These are phyloP conservation scores for Penicillium capsulatum DNA, from an alignment of 2,329 filamentous ascomycete genomes.

Conservation along the genomic window DNA sequence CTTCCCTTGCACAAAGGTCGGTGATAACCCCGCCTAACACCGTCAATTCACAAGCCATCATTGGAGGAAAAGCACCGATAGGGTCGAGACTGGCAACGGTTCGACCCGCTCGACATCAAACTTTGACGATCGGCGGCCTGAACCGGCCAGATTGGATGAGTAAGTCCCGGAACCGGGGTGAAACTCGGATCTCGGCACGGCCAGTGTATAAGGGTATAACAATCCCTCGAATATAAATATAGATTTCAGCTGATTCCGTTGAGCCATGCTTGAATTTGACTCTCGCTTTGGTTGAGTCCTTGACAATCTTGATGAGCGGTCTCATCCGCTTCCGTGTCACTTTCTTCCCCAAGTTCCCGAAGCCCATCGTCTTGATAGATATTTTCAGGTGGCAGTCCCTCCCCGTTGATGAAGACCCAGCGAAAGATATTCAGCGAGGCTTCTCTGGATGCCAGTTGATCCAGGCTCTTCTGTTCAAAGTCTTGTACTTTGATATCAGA, in stretches of 20 bases:
- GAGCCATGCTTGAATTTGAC: no score
- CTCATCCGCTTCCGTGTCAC: neutral
- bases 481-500: neutral
- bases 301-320: neutral
- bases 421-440: slow-evolving; percentile 17
- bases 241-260: no score
- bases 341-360: neutral
- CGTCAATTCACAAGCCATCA: slow-evolving; percentile 1
- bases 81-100: slow-evolving; percentile 1
- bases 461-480: slow-evolving; percentile 1
- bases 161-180: slow-evolving; percentile 7
- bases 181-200: slow-evolving; percentile 11
- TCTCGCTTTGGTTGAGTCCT: no score
- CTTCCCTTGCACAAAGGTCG: slow-evolving; percentile 7
- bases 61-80: slow-evolving; percentile 5
- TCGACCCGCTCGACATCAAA: neutral
- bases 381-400: slow-evolving; percentile 12
- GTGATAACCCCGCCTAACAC: slow-evolving; percentile 11
- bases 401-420: slow-evolving; percentile 15
- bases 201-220: no score
- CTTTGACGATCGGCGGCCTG: slow-evolving; percentile 5
- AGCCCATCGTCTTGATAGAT: slow-evolving; percentile 19
- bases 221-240: no score
- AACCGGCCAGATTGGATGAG: no score
- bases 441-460: slow-evolving; percentile 14